Evolutionary conservation across 495 filamentous ascomycete species (phyloP).

Genomic region (Stereocaulon alpinum): DNA sequence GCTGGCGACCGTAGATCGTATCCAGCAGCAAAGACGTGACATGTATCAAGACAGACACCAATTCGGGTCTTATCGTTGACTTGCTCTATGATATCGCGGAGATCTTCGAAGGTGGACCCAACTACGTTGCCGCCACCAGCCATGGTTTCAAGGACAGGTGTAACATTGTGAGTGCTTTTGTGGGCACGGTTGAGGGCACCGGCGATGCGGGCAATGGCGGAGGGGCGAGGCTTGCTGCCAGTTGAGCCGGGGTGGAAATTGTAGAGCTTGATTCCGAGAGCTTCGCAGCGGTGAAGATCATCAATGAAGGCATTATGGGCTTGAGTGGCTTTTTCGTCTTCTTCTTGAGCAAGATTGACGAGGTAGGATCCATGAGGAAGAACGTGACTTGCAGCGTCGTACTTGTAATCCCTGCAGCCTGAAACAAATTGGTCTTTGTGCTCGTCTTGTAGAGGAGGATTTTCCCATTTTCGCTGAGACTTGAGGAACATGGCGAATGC

Average conservation of each 20-base stretch:
- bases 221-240: slow-evolving; percentile 49
- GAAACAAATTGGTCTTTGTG: slow-evolving; percentile 55
- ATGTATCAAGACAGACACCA: slow-evolving; percentile 93
- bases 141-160: slow-evolving; percentile 91
- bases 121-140: slow-evolving; percentile 82
- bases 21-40: slow-evolving; percentile 86
- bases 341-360: slow-evolving; percentile 83
- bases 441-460: slow-evolving; percentile 61
- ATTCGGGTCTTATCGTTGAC: slow-evolving; percentile 79
- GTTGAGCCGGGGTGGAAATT: slow-evolving; percentile 94
- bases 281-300: slow-evolving; percentile 78
- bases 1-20: slow-evolving; percentile 75
- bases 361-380: slow-evolving; percentile 94
- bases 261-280: slow-evolving; percentile 80
- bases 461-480: slow-evolving; percentile 90
- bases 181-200: slow-evolving; percentile 70
- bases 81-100: slow-evolving; percentile 67
- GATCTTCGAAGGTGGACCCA: slow-evolving; percentile 72
- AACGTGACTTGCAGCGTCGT: slow-evolving; percentile 59
- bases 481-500: slow-evolving; percentile 92
- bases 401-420: slow-evolving; percentile 56
- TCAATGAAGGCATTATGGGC: slow-evolving; percentile 81
- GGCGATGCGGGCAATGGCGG: slow-evolving; percentile 71
- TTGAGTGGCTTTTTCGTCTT: slow-evolving; percentile 69
- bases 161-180: slow-evolving; percentile 57